A percentile compares a stretch with the other conserved stretches of the same genome.
Conservation (phyloP, 2,329 filamentous ascomycete genomes). For the Stylonectria norvegica region DNA sequence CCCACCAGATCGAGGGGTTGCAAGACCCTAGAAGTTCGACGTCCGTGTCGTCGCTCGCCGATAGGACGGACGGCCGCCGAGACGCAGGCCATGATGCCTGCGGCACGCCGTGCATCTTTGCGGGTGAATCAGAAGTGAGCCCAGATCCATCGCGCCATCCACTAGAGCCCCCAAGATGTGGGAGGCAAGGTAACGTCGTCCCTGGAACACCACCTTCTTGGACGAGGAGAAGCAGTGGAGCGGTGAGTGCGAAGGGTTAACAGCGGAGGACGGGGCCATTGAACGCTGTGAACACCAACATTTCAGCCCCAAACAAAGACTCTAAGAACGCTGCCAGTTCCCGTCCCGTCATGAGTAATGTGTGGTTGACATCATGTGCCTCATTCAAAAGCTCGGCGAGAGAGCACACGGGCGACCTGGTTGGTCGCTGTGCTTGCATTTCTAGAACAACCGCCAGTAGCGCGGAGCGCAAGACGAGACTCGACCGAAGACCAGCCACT, state of each 20-base stretch:
- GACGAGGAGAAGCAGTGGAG: constrained; percentile 19
- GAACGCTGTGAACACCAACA: constrained; percentile 5
- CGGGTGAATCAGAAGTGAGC: constrained; percentile 7
- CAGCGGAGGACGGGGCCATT: constrained; percentile 19
- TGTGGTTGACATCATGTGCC: constrained; percentile 24
- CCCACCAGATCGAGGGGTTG: constrained; percentile 28
- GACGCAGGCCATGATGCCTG: constrained; percentile 4
- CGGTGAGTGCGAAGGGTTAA: too few species aligned
- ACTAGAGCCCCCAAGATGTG: constrained; percentile 7
- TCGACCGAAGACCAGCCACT: constrained; percentile 12
- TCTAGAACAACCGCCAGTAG: constrained; percentile 36
- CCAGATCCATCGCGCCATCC: constrained; percentile 13
- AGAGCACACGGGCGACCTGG: constrained; percentile 15
- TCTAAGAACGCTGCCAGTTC: constrained; percentile 18
- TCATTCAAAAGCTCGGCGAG: constrained; percentile 15
- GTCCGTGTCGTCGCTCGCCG: constrained; percentile 12
- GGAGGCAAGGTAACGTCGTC: constrained; percentile 8
- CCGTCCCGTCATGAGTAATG: constrained; percentile 21
- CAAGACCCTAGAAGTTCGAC: constrained; percentile 3
- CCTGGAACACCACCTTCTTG: constrained; percentile 7
- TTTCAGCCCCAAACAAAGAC: constrained; percentile 15
- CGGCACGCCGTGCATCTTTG: constrained; percentile 4
- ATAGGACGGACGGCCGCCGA: constrained; percentile 7
- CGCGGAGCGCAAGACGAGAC: constrained; percentile 26
- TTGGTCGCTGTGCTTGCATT: constrained; percentile 26